Evolutionary conservation across 345 rosid species (phyloP).

Genomic region (Euphorbia pulcherrima): DNA sequence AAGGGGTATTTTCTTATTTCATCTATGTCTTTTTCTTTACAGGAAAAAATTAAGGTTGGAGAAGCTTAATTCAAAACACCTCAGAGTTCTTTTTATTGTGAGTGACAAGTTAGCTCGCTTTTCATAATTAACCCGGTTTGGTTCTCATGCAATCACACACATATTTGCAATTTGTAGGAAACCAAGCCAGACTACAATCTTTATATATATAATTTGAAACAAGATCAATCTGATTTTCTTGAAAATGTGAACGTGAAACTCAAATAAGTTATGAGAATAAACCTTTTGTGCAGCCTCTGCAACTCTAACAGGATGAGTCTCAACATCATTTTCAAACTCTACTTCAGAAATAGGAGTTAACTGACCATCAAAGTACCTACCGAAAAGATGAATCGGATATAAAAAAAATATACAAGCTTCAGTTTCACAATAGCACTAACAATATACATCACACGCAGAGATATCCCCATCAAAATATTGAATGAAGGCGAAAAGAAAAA

Average conservation of each 20-base stretch:
- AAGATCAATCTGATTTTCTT: not conserved
- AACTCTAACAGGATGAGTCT: constrained; percentile 46
- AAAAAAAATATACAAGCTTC: not conserved
- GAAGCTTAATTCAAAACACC: not conserved
- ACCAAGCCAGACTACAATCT: not conserved
- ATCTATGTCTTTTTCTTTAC: too few relatives aligned
- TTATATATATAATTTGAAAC: not conserved
- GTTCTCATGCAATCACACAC: not conserved
- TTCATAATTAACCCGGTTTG: not conserved
- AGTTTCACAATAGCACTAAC: not conserved
- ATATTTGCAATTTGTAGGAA: not conserved
- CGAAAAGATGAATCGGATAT: constrained; percentile 4
- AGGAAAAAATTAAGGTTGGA: too few relatives aligned
- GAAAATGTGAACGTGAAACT: not conserved
- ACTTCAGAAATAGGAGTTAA: constrained; percentile 61
- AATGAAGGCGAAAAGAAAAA: too few relatives aligned
- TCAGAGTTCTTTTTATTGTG: not conserved
- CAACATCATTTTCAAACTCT: constrained; percentile 44
- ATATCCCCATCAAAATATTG: not conserved
- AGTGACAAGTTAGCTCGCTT: not conserved
- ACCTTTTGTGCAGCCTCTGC: constrained; percentile 95
- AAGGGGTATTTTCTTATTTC: too few relatives aligned
- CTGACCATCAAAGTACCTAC: constrained; percentile 88
- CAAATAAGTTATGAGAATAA: constrained; percentile 6
- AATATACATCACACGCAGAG: not conserved